Conservation (phyloP, 345 rosid species). For the Erucastrum elatum region DNA sequence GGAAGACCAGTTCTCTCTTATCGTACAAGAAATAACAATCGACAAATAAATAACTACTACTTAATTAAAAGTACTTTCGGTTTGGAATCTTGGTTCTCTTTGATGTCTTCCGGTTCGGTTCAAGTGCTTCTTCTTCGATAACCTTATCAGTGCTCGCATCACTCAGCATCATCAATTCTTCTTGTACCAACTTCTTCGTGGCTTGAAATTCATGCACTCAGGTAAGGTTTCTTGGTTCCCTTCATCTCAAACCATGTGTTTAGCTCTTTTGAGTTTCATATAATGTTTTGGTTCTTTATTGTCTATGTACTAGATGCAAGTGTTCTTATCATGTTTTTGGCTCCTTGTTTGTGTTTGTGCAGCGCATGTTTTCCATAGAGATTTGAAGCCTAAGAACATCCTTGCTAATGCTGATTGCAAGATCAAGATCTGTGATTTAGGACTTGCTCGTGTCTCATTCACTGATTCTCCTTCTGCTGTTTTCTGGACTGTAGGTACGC, state of each 20-base stretch:
- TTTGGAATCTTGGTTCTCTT: background rate
- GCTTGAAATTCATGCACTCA: conserved; percentile 87
- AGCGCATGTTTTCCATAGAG: conserved; percentile 95
- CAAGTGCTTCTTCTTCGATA: background rate
- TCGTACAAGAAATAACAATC: too few relatives aligned
- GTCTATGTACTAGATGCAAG: background rate
- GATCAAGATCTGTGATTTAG: conserved; percentile 94
- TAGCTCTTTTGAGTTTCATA: background rate
- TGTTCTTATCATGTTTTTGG: conserved; percentile 10
- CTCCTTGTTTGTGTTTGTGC: background rate
- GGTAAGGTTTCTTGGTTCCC: conserved; percentile 51
- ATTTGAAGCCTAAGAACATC: conserved; percentile 91
- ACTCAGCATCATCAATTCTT: conserved; percentile 82
- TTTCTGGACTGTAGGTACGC: conserved; percentile 90
- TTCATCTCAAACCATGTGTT: background rate
- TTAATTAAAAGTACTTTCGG: too few relatives aligned
- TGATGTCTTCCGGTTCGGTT: background rate
- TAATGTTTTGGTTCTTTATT: too few relatives aligned
- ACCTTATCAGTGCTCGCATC: too few relatives aligned
- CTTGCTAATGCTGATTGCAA: conserved; percentile 98
- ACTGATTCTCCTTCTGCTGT: conserved; percentile 90
- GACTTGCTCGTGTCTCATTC: conserved; percentile 96
- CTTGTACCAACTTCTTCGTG: conserved; percentile 97
- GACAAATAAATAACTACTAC: background rate
- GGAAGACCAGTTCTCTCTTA: background rate